Evolutionary conservation across 1,139 yeast genomes (phyloP).

Genomic region (Kurtzmaniella quercitrusa): DNA sequence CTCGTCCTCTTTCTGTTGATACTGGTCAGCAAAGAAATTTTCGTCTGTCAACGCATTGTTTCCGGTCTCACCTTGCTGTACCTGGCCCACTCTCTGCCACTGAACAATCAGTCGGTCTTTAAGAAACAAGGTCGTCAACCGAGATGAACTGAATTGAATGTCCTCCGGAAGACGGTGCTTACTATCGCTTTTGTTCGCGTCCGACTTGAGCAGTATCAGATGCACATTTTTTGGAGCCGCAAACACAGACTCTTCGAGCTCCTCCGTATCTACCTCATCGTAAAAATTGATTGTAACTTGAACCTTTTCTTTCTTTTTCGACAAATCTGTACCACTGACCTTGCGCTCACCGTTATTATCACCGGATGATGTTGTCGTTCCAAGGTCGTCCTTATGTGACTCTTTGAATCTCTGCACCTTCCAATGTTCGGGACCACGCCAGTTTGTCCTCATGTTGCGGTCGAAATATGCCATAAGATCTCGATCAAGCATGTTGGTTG

Average conservation of each 20-base stretch:
- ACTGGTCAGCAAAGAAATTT: constrained; percentile 70
- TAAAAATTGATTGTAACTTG: constrained; percentile 49
- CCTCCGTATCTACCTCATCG: constrained; percentile 32
- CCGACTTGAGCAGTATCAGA: constrained; percentile 24
- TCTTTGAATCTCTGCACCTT: constrained; percentile 62
- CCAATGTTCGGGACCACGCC: constrained; percentile 97
- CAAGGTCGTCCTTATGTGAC: constrained; percentile 7
- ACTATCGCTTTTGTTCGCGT: constrained; percentile 26
- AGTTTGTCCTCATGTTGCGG: constrained; percentile 59
- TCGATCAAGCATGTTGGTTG: constrained; percentile 47
- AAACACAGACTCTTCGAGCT: constrained; percentile 47
- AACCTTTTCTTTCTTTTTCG: constrained; percentile 28
- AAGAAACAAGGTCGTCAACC: constrained; percentile 63
- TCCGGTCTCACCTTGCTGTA: constrained; percentile 6
- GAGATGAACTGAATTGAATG: constrained; percentile 64
- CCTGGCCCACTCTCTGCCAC: constrained; percentile 17
- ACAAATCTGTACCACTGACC: background rate
- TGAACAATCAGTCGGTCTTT: constrained; percentile 53
- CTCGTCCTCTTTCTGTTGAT: constrained; percentile 42
- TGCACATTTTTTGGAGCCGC: constrained; percentile 37
- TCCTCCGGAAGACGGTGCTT: constrained; percentile 66
- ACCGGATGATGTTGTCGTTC: constrained; percentile 5
- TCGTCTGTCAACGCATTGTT: constrained; percentile 50
- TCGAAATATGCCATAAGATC: constrained; percentile 81
- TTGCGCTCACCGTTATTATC: background rate